phyloP scores from a whole-genome alignment of 75 land plant genomes.

The Gnetum montanum region DNA sequence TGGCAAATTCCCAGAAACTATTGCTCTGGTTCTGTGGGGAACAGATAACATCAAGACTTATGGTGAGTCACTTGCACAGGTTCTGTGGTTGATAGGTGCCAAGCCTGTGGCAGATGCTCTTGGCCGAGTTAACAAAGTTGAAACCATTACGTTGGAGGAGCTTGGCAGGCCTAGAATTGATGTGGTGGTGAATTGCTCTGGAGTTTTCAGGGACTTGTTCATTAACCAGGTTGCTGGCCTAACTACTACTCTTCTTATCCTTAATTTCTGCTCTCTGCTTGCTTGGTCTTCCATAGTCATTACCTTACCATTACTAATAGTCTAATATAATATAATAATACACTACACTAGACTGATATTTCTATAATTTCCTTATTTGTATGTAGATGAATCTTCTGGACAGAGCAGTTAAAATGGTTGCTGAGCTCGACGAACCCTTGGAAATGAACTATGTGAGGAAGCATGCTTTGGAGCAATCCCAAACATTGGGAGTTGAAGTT shows the following conservation, averaged over 20 bases:
- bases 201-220: constrained; percentile 97
- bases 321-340: no score
- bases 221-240: constrained; percentile 99
- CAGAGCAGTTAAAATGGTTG: constrained; percentile 97
- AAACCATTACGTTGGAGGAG: constrained; percentile 85
- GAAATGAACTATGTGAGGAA: constrained; percentile 92
- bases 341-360: no score
- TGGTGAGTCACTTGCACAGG: constrained; percentile 98
- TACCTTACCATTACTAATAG: no score
- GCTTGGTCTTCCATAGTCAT: no score
- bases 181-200: constrained; percentile 99
- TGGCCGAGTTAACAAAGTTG: constrained; percentile 92
- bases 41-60: constrained; percentile 99
- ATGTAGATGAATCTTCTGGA: constrained; percentile 95
- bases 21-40: constrained; percentile 98
- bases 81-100: constrained; percentile 94
- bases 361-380: neutral
- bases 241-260: no score
- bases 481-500: constrained; percentile 43
- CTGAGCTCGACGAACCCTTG: constrained; percentile 92
- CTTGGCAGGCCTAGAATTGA: constrained; percentile 95
- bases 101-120: constrained; percentile 91
- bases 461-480: constrained; percentile 85
- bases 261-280: no score
- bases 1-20: constrained; percentile 96